Conservation (phyloP, 1,284 basidiomycete species). For the Sutorius eximius region DNA sequence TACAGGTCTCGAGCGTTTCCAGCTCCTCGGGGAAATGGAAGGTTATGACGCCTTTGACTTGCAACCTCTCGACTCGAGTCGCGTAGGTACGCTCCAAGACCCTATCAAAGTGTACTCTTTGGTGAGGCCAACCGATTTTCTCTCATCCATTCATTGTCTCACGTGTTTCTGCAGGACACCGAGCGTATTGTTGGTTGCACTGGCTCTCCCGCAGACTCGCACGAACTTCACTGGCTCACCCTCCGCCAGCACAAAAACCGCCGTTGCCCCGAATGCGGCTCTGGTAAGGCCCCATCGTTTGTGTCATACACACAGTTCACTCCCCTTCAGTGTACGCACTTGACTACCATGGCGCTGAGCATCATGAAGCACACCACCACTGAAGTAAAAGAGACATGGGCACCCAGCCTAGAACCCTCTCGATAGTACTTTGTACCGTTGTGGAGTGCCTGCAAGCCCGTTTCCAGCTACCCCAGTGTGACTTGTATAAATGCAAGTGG, state of each 20-base stretch:
- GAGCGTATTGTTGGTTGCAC: slow-evolving; percentile 90
- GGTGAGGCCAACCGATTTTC: slow-evolving; percentile 49
- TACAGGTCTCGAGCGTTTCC: slow-evolving; percentile 95
- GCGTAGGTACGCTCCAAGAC: slow-evolving; percentile 85
- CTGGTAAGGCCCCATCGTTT: slow-evolving; percentile 51
- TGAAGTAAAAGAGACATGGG: slow-evolving; percentile 18
- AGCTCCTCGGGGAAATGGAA: slow-evolving; percentile 86
- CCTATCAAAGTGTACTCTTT: slow-evolving; percentile 88
- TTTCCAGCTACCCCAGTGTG: neutral
- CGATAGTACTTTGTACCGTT: slow-evolving; percentile 21
- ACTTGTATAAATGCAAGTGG: neutral
- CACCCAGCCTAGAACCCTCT: slow-evolving; percentile 15
- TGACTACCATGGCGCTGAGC: slow-evolving; percentile 55
- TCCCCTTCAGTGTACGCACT: slow-evolving; percentile 51
- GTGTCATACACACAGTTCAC: slow-evolving; percentile 8
- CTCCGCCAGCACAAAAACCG: slow-evolving; percentile 64
- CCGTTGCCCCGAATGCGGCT: slow-evolving; percentile 91
- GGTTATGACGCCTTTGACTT: slow-evolving; percentile 92
- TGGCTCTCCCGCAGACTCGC: slow-evolving; percentile 88
- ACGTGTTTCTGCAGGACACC: slow-evolving; percentile 53
- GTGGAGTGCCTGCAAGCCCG: slow-evolving; percentile 1
- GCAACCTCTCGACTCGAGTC: slow-evolving; percentile 81
- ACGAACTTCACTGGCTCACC: slow-evolving; percentile 85
- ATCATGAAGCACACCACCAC: slow-evolving; percentile 44
- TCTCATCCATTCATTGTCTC: neutral